phyloP scores from a whole-genome alignment of 176 grass and related monocot species.

The Oryza australiensis region DNA sequence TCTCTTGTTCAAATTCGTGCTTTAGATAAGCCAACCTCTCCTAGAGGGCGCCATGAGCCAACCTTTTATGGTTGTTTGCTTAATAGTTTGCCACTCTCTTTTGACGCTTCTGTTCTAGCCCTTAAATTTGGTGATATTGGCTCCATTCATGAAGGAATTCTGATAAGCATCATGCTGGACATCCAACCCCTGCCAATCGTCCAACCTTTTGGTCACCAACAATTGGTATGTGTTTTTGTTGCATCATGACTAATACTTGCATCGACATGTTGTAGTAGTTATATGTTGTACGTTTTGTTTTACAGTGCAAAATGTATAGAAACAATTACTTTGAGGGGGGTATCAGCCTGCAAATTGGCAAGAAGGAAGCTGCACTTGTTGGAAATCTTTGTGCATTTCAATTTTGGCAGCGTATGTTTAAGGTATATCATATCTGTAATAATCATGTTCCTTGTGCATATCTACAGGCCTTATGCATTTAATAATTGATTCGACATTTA shows the following conservation, averaged over 20 bases:
- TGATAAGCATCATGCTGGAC: constrained; percentile 83
- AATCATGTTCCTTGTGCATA: constrained; percentile 6
- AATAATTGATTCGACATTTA: neutral
- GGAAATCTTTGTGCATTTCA: constrained; percentile 91
- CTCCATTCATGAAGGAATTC: constrained; percentile 66
- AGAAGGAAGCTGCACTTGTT: constrained; percentile 75
- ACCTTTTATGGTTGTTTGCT: constrained; percentile 87
- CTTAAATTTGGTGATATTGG: constrained; percentile 82
- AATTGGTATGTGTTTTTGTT: constrained; percentile 57
- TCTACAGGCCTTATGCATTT: constrained; percentile 11
- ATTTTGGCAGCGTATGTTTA: constrained; percentile 88
- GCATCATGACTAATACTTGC: constrained; percentile 2
- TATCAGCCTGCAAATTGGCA: constrained; percentile 48
- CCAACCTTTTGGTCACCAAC: constrained; percentile 79
- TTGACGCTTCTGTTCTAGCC: constrained; percentile 74
- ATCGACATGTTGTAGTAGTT: constrained; percentile 22
- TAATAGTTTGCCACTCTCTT: constrained; percentile 79
- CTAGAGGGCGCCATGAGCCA: constrained; percentile 61
- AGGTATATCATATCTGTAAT: constrained; percentile 56
- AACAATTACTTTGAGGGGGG: constrained; percentile 64
- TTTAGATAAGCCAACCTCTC: constrained; percentile 56
- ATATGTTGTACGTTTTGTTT: constrained; percentile 37
- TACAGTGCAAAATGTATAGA: constrained; percentile 59
- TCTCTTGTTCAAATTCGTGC: constrained; percentile 71
- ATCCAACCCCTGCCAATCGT: constrained; percentile 79